These are phyloP conservation scores for Geoglossum glabrum DNA, from an alignment of 495 filamentous ascomycete species.

Conservation along the genomic window DNA sequence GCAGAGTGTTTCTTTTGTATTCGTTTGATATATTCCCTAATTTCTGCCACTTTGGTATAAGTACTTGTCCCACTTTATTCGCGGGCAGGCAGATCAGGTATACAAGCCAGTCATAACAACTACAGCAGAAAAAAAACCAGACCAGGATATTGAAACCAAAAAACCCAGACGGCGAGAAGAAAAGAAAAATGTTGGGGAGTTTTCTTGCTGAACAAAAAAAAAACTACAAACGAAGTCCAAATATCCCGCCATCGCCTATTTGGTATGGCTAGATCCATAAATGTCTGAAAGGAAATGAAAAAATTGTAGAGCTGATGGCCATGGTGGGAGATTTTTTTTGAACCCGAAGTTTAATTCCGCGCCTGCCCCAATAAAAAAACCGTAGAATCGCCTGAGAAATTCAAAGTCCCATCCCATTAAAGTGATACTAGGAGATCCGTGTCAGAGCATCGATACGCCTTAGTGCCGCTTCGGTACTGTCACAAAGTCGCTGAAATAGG, in stretches of 20 bases:
- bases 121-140: no score
- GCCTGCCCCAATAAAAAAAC: neutral
- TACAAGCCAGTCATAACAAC: no score
- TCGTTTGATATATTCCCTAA: no score
- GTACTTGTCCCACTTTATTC: no score
- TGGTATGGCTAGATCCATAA: neutral
- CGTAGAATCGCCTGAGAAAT: neutral
- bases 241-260: neutral
- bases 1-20: no score
- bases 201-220: neutral
- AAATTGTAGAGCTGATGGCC: neutral
- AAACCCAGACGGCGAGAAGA: no score
- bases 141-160: no score
- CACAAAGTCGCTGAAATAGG: constrained; percentile 26
- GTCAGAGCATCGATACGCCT: constrained; percentile 4
- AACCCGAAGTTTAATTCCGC: neutral
- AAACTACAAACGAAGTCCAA: neutral
- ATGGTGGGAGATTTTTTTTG: neutral
- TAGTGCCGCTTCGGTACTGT: constrained; percentile 25
- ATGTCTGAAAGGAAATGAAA: neutral
- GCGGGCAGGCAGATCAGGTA: no score
- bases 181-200: no score
- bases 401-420: neutral
- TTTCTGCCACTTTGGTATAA: no score
- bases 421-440: neutral